Evolutionary conservation across 2,329 filamentous ascomycete genomes (phyloP).

Genomic region (Coleophoma crateriformis): DNA sequence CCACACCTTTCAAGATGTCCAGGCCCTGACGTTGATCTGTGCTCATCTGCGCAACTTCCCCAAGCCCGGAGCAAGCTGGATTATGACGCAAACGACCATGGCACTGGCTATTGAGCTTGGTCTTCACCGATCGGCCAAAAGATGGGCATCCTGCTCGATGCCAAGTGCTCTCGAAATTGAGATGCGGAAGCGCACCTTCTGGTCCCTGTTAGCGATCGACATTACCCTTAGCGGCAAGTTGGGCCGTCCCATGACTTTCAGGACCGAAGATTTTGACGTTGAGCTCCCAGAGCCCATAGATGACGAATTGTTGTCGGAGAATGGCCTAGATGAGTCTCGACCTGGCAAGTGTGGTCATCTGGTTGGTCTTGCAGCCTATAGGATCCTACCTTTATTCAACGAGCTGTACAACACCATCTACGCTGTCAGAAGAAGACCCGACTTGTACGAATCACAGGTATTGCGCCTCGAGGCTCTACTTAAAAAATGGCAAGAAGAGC

Average conservation of each 20-base stretch:
- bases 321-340: constrained; percentile 50
- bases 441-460: constrained; percentile 59
- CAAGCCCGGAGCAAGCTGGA: constrained; percentile 70
- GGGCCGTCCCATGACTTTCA: constrained; percentile 71
- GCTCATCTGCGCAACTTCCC: constrained; percentile 71
- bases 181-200: constrained; percentile 74
- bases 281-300: constrained; percentile 68
- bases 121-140: constrained; percentile 65
- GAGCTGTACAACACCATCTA: constrained; percentile 77
- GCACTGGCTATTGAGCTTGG: constrained; percentile 69
- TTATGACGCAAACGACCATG: constrained; percentile 60
- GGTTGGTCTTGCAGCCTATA: constrained; percentile 61
- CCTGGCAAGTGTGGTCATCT: constrained; percentile 60
- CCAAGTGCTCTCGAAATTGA: constrained; percentile 61
- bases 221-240: constrained; percentile 70
- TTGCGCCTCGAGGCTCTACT: constrained; percentile 61
- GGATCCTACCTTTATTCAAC: constrained; percentile 60
- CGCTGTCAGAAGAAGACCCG: constrained; percentile 56
- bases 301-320: constrained; percentile 63
- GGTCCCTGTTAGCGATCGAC: constrained; percentile 61
- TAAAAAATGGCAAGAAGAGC: constrained; percentile 53
- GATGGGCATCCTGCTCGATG: constrained; percentile 40
- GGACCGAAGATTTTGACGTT: constrained; percentile 70
- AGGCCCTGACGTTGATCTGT: constrained; percentile 68
- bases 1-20: constrained; percentile 60